phyloP scores from a whole-genome alignment of 2,329 filamentous ascomycete species.

The Simplicillium aogashimaense region DNA sequence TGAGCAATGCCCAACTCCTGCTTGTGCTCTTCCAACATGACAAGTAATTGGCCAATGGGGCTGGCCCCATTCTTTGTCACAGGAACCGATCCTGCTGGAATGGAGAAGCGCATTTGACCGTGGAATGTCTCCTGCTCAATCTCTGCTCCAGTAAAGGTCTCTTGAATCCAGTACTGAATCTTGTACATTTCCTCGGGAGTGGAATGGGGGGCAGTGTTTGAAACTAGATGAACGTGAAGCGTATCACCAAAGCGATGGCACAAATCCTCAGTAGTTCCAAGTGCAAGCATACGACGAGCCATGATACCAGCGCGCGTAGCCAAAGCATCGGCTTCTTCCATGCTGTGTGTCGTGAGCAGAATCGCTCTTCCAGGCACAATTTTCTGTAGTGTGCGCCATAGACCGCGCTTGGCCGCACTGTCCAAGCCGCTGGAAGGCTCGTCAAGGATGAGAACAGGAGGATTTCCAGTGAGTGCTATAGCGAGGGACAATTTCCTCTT shows the following conservation, averaged over 20 bases:
- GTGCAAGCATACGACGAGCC: slow-evolving; percentile 67
- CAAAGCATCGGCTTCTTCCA: slow-evolving; percentile 73
- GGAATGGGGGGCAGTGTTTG: slow-evolving; percentile 61
- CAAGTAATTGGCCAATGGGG: slow-evolving; percentile 58
- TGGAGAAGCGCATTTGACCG: slow-evolving; percentile 16
- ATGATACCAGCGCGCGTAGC: slow-evolving; percentile 60
- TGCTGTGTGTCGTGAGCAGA: slow-evolving; percentile 66
- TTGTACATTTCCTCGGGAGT: slow-evolving; percentile 51
- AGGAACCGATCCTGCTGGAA: slow-evolving; percentile 14
- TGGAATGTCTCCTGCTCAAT: slow-evolving; percentile 50
- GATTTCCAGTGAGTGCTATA: slow-evolving; percentile 68
- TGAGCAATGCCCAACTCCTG: slow-evolving; percentile 62
- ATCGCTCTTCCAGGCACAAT: slow-evolving; percentile 58
- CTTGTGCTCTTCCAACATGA: slow-evolving; percentile 58
- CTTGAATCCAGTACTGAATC: slow-evolving; percentile 53
- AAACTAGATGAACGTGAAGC: slow-evolving; percentile 68
- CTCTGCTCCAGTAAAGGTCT: slow-evolving; percentile 47
- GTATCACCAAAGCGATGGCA: slow-evolving; percentile 62
- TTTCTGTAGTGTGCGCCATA: slow-evolving; percentile 62
- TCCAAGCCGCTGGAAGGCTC: slow-evolving; percentile 68
- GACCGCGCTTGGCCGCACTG: slow-evolving; percentile 61
- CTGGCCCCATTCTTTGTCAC: slow-evolving; percentile 15
- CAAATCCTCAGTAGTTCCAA: slow-evolving; percentile 60
- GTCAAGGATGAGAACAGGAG: slow-evolving; percentile 62
- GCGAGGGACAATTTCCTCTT: slow-evolving; percentile 65